Base-by-base conservation (phyloP, 257 asterid species). In the Salvia miltiorrhiza region DNA sequence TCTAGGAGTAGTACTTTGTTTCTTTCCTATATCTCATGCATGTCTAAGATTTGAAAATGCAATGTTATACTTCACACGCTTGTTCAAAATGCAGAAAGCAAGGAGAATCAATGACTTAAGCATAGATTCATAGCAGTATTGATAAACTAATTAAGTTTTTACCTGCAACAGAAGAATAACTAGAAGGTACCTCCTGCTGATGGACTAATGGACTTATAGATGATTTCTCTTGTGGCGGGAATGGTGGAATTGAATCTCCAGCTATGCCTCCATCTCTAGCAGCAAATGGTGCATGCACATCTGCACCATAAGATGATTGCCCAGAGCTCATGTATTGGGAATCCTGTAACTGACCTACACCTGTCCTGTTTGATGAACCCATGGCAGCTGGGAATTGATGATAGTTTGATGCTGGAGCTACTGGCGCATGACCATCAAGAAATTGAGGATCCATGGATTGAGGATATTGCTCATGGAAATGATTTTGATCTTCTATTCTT, bases 161-260 rank as follows among this genome's bases (percentile, higher is more conserved):
- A 94, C 99, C 99, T 94, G 96, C 78, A 83, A 85, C 81, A 89
- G 99, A 89, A 91, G 97, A 87, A 94, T 94, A 94, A 94, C 97
- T 91, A 94, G 96, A 94, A 94, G 99, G 93, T 94, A 94, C 99
- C 99, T 94, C 99, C 99, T 89, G 99, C 99, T 79, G 97, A 84
- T 81, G 93, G 85, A 80, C 83, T 50, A 84, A 74, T 82, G 93
- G 82, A 75, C 80, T 86, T 63, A 78, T 75, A 65, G 95, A 82
- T 45, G 89, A 81, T 67, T 77, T 84, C 69, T 83, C 90, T 61
- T 69, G 84, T 67, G 77, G 89, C 53, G 74, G 76, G 71, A 70
- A 84, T n/a, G 85, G 71, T 71, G 83, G 73, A 70, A 69, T 45
- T 69, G 92, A 76, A 74, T 90, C 88, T 59, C 86, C 90, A 72